phyloP scores from a whole-genome alignment of 2,329 filamentous ascomycete genomes.

The Exophiala calicioides region DNA sequence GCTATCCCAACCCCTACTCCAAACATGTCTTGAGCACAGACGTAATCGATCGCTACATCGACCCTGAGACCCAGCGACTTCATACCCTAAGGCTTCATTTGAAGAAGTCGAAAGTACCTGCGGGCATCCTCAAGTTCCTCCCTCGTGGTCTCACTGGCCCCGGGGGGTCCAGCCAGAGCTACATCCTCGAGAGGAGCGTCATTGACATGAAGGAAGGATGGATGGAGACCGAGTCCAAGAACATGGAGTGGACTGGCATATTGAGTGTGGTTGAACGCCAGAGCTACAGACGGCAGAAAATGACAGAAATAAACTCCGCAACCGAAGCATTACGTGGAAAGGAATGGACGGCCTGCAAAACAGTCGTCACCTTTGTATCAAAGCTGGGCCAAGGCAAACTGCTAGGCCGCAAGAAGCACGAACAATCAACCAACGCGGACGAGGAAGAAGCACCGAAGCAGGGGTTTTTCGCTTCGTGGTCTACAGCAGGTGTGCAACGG shows the following conservation, averaged over 20 bases:
- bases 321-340: too few relatives aligned
- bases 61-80: slow-evolving; percentile 59
- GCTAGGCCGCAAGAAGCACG: slow-evolving; percentile 44
- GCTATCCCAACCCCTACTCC: slow-evolving; percentile 68
- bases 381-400: slow-evolving; percentile 61
- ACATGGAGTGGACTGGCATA: slow-evolving; percentile 67
- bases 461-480: slow-evolving; percentile 61
- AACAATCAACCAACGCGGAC: slow-evolving; percentile 36
- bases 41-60: slow-evolving; percentile 64
- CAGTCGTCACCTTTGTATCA: slow-evolving; percentile 63
- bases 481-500: slow-evolving; percentile 61
- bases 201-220: slow-evolving; percentile 64
- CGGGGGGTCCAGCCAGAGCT: slow-evolving; percentile 61
- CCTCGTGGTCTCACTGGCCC: slow-evolving; percentile 61
- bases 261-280: slow-evolving; percentile 65
- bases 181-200: slow-evolving; percentile 63
- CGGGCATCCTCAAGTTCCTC: slow-evolving; percentile 61
- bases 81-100: slow-evolving; percentile 64
- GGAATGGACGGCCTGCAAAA: slow-evolving; percentile 58
- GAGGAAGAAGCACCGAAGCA: slow-evolving; percentile 56
- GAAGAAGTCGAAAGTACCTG: slow-evolving; percentile 64
- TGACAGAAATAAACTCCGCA: slow-evolving; percentile 16
- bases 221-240: slow-evolving; percentile 66
- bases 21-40: slow-evolving; percentile 67
- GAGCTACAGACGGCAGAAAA: slow-evolving; percentile 51